phyloP scores from a whole-genome alignment of 768 basidiomycete genomes.

The Russula virescens region DNA sequence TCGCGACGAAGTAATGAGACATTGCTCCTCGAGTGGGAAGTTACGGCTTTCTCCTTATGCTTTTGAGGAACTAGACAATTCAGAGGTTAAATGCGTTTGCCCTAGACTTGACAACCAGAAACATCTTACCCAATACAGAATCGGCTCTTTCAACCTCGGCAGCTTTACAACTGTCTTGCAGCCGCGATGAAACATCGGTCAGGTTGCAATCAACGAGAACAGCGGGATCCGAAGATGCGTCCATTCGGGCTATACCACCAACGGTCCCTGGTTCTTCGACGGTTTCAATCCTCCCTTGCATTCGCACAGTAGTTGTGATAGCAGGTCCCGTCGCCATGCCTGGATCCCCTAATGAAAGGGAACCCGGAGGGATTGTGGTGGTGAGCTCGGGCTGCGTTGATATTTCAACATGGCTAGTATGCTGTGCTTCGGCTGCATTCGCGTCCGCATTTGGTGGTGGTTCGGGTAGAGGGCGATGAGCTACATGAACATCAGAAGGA shows the following conservation, averaged over 20 bases:
- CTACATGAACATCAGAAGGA: not conserved
- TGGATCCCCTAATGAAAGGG: not conserved
- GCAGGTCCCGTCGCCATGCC: not conserved
- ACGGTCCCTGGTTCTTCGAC: not conserved
- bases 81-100: not conserved
- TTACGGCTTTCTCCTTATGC: conserved; percentile 10
- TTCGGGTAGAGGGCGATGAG: not conserved
- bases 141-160: not conserved
- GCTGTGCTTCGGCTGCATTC: not conserved
- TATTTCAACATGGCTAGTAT: not conserved
- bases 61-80: conserved; percentile 17
- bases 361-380: not conserved
- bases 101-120: not conserved
- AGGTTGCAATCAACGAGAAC: not conserved
- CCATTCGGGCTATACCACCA: not conserved
- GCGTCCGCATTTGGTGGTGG: not conserved
- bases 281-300: not conserved
- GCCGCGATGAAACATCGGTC: not conserved
- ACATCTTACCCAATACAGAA: not conserved
- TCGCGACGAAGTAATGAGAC: conserved; percentile 75
- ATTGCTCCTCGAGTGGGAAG: conserved; percentile 45
- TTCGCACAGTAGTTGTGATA: not conserved
- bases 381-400: not conserved
- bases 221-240: not conserved
- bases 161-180: not conserved